A percentile compares a stretch with the other conserved stretches of the same genome.
These are phyloP conservation scores for Xylariaceae sp. DNA, from an alignment of 2,329 filamentous ascomycete species.

Conservation along the genomic window DNA sequence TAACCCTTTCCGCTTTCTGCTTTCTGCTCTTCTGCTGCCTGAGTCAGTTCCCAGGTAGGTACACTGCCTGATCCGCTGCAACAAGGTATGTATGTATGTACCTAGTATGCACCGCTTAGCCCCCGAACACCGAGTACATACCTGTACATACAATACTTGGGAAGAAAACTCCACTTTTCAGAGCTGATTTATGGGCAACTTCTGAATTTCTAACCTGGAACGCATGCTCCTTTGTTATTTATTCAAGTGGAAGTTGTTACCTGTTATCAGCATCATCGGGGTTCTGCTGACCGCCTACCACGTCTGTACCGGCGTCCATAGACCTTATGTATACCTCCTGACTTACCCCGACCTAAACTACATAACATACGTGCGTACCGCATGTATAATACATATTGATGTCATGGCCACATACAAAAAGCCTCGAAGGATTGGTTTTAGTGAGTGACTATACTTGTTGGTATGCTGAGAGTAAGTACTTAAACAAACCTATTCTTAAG, in stretches of 20 bases:
- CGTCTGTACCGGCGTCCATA: no score
- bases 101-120: neutral
- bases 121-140: neutral
- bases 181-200: neutral
- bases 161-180: neutral
- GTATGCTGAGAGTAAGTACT: no score
- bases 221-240: neutral
- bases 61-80: constrained; percentile 1
- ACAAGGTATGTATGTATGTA: neutral
- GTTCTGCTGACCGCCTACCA: neutral
- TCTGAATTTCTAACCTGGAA: neutral
- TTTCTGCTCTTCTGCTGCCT: constrained; percentile 11
- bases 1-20: constrained; percentile 14
- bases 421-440: neutral
- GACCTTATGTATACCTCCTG: no score
- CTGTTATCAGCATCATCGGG: neutral
- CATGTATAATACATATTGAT: neutral
- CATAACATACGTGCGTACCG: no score
- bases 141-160: no score
- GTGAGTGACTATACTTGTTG: no score
- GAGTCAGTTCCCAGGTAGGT: constrained; percentile 18
- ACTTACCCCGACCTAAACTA: no score
- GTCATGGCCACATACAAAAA: neutral
- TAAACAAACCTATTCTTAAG: no score
- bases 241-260: neutral